These are phyloP conservation scores for Aspergillus chevalieri DNA, from an alignment of 2,329 filamentous ascomycete genomes.

Conservation along the genomic window DNA sequence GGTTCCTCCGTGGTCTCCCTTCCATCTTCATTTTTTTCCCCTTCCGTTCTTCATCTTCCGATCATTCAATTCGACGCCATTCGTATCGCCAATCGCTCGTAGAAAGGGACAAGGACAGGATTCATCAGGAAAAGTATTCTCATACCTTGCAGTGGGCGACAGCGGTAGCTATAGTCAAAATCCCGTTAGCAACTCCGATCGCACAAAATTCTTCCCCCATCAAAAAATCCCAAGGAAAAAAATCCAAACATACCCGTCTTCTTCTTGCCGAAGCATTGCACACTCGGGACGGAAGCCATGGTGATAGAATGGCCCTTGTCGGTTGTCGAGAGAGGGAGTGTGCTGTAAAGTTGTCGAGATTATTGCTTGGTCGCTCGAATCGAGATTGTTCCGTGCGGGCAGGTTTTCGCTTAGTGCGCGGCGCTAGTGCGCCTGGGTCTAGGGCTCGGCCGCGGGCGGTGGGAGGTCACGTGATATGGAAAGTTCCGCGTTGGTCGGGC, in stretches of 20 bases:
- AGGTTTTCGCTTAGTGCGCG: constrained; percentile 36
- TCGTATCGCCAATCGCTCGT: background rate
- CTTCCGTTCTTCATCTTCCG: constrained; percentile 8
- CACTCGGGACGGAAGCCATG: constrained; percentile 74
- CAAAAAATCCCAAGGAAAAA: constrained; percentile 8
- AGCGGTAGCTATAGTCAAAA: constrained; percentile 59
- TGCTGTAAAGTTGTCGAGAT: constrained; percentile 8
- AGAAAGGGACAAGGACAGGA: background rate
- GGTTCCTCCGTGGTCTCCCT: background rate
- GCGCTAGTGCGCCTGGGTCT: constrained; percentile 18
- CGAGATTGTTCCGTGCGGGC: constrained; percentile 34
- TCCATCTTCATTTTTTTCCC: constrained; percentile 4
- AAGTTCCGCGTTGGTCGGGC: constrained; percentile 2
- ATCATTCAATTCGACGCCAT: constrained; percentile 1
- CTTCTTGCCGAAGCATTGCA: constrained; percentile 99
- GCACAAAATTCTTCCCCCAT: constrained; percentile 4
- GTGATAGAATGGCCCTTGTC: constrained; percentile 44
- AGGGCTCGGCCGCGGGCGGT: constrained; percentile 20
- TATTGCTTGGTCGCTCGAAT: constrained; percentile 10
- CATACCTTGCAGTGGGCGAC: constrained; percentile 90
- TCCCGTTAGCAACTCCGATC: constrained; percentile 7
- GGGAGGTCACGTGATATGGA: constrained; percentile 25
- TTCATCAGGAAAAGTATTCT: constrained; percentile 10
- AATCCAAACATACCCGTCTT: constrained; percentile 55
- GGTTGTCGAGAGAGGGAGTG: constrained; percentile 34